Base-by-base conservation (phyloP, 805 yeast species). In the Yamadazyma scolyti region DNA sequence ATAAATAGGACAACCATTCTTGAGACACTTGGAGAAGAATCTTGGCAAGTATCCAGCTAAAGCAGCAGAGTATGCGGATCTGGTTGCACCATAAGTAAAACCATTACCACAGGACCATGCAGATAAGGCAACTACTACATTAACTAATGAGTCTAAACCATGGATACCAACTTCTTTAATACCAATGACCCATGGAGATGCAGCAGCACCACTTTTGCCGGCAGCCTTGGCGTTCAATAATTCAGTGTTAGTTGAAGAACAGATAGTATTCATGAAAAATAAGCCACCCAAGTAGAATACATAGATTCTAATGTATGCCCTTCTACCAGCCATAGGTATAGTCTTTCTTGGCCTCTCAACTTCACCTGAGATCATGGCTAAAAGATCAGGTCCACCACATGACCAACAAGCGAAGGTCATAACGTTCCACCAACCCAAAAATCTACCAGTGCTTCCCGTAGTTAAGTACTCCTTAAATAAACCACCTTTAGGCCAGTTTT, bases 61-160 rank as follows among this genome's bases (percentile, higher is more conserved):
- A 1, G 64, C 43, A 1, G 61, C 61, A 25, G 58, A 46, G 44
- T 57, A 60, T 4, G 56, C 52, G 20, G 51, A 40, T 52, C 65
- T 50, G 15, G 62, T 53, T 5, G 65, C 56, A n/a, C 58, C 58
- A 31, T 55, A 60, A 16, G 52, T 45, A 34, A 55, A 59, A 2
- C 56, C 61, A 34, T 56, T 58, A 27, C 65, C 66, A 39, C 65
- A 57, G 13, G 61, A 55, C 58, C 61, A 59, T 3, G 63, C 63
- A 2, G 65, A 47, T 9, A 58, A 37, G 40, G 60, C 54, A 18
- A 59, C 46, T 13, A 50, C 51, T 2, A 54, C 60, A 38, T 60
- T 60, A 13, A 59, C 62, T 39, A 60, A 40, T 4, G 60, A 52
- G 32, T 54, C 63, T 27, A 59, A 46, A 4, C 63, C 65, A 28